Evolutionary conservation across 176 grass and related monocot genomes (phyloP), one percentile per base, ranked within the genome.

Genomic region (Tuctoria greenei): DNA sequence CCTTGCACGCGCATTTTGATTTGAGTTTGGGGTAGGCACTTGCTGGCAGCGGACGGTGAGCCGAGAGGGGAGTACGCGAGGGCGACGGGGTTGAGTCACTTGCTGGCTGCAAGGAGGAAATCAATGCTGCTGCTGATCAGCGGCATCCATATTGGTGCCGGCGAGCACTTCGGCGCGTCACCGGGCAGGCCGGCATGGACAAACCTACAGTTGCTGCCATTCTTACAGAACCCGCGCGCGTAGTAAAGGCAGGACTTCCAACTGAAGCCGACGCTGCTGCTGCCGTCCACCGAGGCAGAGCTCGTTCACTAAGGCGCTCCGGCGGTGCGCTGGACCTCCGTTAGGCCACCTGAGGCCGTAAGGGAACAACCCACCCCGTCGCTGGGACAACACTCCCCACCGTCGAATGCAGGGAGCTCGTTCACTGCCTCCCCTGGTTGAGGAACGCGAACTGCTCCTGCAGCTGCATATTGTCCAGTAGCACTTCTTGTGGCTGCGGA

Each of bases 201-300:
- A 69, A 97, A 97, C 40, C 86, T 60, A 61, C 94, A 97, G 55
- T 64, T 82, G 70, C 83, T 83, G 20, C 94, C 94, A 67, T 97
- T 97, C 78, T 97, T 97, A 81, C 94, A 97, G 89, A 86, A 97
- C 1, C 94, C 94, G 46, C 94, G 87, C 1, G 94, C 86, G 55
- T 87, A 97, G 79, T 97, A 93, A 20, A 93, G 91, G 72, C 94
- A 97, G 7, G 91, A 88, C 77, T 91, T 90, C 88, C 88, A 91
- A 2, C 88, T 91, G 47, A 93, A 73, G 1, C 78, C 75, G 16
- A 80, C 86, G 7, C 58, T 67, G 0, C 62, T n/a, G n/a, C n/a
- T n/a, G 0, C 62, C 50, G 24, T n/a, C 77, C 76, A 17, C 85
- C 76, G 46, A 97, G 82, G 86, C 83, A 87, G 75, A 81, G 62